Conservation (phyloP, 1,139 yeast genomes). For the Scheffersomyces quercinus region DNA sequence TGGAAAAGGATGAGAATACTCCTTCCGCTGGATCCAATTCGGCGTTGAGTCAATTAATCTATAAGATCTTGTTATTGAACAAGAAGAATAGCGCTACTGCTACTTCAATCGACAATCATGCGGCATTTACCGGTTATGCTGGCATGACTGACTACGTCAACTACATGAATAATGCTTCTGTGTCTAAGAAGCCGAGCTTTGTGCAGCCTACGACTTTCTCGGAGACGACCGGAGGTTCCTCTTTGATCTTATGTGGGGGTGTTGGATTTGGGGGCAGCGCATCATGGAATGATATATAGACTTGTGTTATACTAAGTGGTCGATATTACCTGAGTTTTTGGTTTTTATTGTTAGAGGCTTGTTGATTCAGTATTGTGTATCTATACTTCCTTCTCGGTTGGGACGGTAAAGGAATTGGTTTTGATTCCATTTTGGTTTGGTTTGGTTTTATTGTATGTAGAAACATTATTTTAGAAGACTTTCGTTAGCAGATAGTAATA, state of each 20-base stretch:
- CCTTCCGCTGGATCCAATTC: neutral
- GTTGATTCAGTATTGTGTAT: too few species aligned
- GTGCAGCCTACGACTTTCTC: constrained; percentile 12
- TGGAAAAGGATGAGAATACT: constrained; percentile 8
- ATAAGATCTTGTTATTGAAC: constrained; percentile 2
- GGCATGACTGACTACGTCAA: constrained; percentile 3
- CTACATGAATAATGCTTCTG: neutral
- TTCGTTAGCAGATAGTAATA: too few species aligned
- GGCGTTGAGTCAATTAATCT: constrained; percentile 6
- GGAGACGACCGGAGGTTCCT: constrained; percentile 15
- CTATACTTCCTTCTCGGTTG: too few species aligned
- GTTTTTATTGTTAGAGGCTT: too few species aligned
- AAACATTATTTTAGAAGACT: too few species aligned
- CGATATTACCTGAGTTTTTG: too few species aligned
- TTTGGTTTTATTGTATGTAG: too few species aligned
- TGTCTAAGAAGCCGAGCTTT: neutral
- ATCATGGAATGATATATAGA: constrained; percentile 26
- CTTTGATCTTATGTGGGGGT: constrained; percentile 34
- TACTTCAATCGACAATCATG: neutral
- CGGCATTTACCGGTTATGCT: neutral
- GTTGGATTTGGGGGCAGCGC: constrained; percentile 24
- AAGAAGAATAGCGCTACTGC: neutral
- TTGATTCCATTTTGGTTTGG: too few species aligned
- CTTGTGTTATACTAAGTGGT: neutral
- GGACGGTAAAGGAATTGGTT: too few species aligned